These are phyloP conservation scores for Trypanosomatidae sp. DNA, from an alignment of 208 protist genomes.

Conservation along the genomic window DNA sequence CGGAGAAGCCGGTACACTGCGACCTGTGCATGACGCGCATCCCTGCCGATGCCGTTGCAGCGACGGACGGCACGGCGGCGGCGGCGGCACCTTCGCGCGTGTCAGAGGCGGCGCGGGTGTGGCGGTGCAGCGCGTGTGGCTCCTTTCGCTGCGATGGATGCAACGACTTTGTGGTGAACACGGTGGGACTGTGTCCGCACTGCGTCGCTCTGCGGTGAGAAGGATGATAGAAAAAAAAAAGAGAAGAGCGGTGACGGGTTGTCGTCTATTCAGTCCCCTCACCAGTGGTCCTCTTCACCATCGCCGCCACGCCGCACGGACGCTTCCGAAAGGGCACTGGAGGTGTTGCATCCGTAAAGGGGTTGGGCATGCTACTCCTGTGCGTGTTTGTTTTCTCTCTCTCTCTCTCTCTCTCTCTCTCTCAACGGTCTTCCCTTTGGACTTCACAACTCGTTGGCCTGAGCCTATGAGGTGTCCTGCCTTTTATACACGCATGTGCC, in stretches of 20 bases:
- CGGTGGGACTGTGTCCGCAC: constrained; percentile 63
- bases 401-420: too few species aligned
- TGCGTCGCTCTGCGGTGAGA: constrained; percentile 49
- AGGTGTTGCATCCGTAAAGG: too few species aligned
- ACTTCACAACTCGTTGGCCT: too few species aligned
- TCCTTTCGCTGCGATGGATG: constrained; percentile 55
- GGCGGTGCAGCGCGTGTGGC: constrained; percentile 48
- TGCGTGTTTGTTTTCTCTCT: too few species aligned
- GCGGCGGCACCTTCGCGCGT: not conserved
- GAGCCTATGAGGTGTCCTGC: too few species aligned
- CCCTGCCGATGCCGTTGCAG: not conserved
- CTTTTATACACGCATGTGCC: too few species aligned
- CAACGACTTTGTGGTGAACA: constrained; percentile 48
- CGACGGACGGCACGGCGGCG: not conserved
- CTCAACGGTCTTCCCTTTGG: too few species aligned
- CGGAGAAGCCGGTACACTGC: constrained; percentile 4
- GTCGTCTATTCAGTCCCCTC: too few species aligned
- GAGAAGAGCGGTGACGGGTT: not conserved
- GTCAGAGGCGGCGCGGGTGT: constrained; percentile 4
- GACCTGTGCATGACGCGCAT: constrained; percentile 18
- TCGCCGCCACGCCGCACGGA: too few species aligned
- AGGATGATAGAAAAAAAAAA: not conserved
- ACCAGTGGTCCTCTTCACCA: too few species aligned
- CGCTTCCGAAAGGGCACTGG: too few species aligned
- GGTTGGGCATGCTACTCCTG: too few species aligned